phyloP scores from a whole-genome alignment of 2,329 filamentous ascomycete species.

The Pseudogymnoascus sp. region DNA sequence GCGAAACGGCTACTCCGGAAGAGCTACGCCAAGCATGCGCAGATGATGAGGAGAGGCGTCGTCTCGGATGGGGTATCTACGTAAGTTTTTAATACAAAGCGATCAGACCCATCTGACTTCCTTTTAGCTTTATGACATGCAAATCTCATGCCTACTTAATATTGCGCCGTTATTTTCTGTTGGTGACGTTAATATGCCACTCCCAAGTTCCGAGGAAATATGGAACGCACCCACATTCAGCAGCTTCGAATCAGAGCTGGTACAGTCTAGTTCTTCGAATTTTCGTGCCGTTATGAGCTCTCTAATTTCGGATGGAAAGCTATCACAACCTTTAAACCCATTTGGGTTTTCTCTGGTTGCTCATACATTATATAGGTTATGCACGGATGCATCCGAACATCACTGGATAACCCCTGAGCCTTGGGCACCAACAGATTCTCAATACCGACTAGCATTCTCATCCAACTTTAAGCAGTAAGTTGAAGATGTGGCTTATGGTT shows the following conservation, averaged over 20 bases:
- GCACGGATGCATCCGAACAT: constrained; percentile 15
- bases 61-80: constrained; percentile 17
- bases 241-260: constrained; percentile 11
- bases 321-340: constrained; percentile 15
- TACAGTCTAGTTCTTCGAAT: constrained; percentile 10
- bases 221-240: constrained; percentile 12
- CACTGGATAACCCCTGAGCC: constrained; percentile 14
- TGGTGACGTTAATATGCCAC: constrained; percentile 14
- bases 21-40: constrained; percentile 14
- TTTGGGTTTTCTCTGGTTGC: constrained; percentile 16
- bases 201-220: constrained; percentile 15
- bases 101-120: background rate
- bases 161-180: constrained; percentile 15
- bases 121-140: constrained; percentile 17
- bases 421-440: constrained; percentile 11
- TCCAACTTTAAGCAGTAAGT: constrained; percentile 16
- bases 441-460: constrained; percentile 15
- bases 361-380: constrained; percentile 15
- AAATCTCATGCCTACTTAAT: constrained; percentile 15
- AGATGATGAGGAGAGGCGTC: constrained; percentile 15
- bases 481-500: background rate
- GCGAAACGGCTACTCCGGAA: constrained; percentile 11
- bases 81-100: constrained; percentile 3
- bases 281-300: constrained; percentile 14
- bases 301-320: constrained; percentile 14